phyloP scores from a whole-genome alignment of 1,284 basidiomycete genomes.

The Boletellus deceptivus region DNA sequence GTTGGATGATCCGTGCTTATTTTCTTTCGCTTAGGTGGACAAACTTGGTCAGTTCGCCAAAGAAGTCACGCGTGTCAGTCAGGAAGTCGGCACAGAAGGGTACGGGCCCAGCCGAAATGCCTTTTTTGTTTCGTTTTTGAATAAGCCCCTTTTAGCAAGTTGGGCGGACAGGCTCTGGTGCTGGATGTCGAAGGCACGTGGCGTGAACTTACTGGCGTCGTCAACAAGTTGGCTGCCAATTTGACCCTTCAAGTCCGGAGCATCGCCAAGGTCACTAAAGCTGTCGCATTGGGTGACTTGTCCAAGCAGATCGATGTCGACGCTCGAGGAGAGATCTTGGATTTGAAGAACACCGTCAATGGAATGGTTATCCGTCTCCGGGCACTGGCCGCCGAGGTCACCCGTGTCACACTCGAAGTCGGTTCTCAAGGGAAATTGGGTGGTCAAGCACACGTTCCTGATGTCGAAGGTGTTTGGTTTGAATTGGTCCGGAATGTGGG shows the following conservation, averaged over 20 bases:
- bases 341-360: constrained; percentile 97
- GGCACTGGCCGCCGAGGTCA: constrained; percentile 92
- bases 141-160: constrained; percentile 51
- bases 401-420: constrained; percentile 92
- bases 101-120: constrained; percentile 31
- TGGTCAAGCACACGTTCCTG: constrained; percentile 88
- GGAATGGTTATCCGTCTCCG: constrained; percentile 93
- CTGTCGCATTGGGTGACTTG: constrained; percentile 93
- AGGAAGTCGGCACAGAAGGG: constrained; percentile 93
- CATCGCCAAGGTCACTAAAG: constrained; percentile 96
- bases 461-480: constrained; percentile 95
- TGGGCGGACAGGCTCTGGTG: constrained; percentile 91
- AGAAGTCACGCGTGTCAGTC: constrained; percentile 83
- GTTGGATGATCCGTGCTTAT: constrained; percentile 13
- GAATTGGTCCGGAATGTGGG: constrained; percentile 86
- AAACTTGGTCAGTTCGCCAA: constrained; percentile 80
- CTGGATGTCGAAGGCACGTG: constrained; percentile 93
- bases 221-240: constrained; percentile 93
- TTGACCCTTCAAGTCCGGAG: constrained; percentile 93
- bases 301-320: constrained; percentile 97
- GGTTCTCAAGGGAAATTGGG: constrained; percentile 89
- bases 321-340: constrained; percentile 94
- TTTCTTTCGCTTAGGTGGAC: constrained; percentile 52
- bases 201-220: constrained; percentile 86
- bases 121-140: constrained; percentile 13